Evolutionary conservation across 2,329 filamentous ascomycete species (phyloP), one percentile per base, ranked within the genome.

Genomic region (Fusarium buharicum): DNA sequence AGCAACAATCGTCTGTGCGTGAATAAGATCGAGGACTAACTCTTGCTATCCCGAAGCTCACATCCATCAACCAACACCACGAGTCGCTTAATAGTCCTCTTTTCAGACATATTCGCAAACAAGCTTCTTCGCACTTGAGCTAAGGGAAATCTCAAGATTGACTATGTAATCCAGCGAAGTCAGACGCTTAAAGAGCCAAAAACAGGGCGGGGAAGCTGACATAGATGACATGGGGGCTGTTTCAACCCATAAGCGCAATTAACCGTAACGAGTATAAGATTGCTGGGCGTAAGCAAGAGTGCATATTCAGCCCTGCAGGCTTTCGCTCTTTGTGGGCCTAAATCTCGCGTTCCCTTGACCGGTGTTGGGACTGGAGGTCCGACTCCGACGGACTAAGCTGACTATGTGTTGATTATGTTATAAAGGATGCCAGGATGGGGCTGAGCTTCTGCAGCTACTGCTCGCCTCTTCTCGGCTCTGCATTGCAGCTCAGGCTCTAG

Each of bases 21-120:
- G n/a, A 18, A 9, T 10, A 13, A 7, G 8, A 9, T 22, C 24
- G 16, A 17, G 16, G n/a, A 52, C 62, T 65, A 12, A 64, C 62
- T 65, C 52, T 59, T 56, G 14, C n/a, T 55, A 31, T 64, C 55
- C 6, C 33, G 54, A 4, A 24, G 12, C 17, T 69, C 62, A 33
- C 51, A 55, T 8, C 67, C 67, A 4, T 70, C 67, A 12, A 70
- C 50, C 50, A 70, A 33, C 18, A 69, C 53, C 9, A 69, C 52
- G 12, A 70, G 18, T 22, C 67, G 55, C 34, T 56, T 69, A 1
- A 68, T 16, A 4, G 52, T 38, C 24, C 48, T 45, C 31, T 45
- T 47, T 27, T 59, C 67, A 6, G 62, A 52, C 67, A 69, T 70
- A 22, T 50, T 59, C 6, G 14, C 14, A 41, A 20, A 5, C 2